Evolutionary conservation across 495 filamentous ascomycete species (phyloP).

Genomic region (Copromyces sp.): DNA sequence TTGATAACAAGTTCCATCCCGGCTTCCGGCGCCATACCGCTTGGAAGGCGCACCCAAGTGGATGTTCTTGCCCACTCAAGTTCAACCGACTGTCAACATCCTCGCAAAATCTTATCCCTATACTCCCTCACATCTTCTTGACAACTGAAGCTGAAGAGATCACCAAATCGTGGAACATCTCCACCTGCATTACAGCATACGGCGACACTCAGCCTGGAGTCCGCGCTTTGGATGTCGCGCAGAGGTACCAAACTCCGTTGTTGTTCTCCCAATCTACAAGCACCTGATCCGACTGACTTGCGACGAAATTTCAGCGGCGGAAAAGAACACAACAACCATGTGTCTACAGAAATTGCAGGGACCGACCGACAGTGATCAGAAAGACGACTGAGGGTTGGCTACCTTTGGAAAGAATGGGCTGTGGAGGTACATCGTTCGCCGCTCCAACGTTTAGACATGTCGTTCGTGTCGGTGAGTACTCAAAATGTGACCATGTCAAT

Average conservation of each 20-base stretch:
- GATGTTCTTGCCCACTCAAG: neutral
- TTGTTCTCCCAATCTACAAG: no score
- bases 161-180: neutral
- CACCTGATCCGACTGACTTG: neutral
- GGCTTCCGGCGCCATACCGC: neutral
- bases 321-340: no score
- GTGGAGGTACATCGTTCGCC: neutral
- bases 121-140: neutral
- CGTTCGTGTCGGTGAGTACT: neutral
- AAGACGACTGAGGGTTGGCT: neutral
- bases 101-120: neutral
- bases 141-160: neutral
- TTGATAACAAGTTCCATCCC: neutral
- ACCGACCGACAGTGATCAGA: no score
- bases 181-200: neutral
- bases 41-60: neutral
- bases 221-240: no score
- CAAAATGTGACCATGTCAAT: neutral
- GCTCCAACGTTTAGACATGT: neutral
- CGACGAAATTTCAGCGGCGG: neutral
- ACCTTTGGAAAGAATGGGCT: neutral
- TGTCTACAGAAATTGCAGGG: no score
- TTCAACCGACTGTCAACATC: neutral
- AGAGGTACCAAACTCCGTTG: no score
- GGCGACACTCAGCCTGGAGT: neutral